Base-by-base conservation (phyloP, 768 basidiomycete genomes). In the Hygrophorus russula region DNA sequence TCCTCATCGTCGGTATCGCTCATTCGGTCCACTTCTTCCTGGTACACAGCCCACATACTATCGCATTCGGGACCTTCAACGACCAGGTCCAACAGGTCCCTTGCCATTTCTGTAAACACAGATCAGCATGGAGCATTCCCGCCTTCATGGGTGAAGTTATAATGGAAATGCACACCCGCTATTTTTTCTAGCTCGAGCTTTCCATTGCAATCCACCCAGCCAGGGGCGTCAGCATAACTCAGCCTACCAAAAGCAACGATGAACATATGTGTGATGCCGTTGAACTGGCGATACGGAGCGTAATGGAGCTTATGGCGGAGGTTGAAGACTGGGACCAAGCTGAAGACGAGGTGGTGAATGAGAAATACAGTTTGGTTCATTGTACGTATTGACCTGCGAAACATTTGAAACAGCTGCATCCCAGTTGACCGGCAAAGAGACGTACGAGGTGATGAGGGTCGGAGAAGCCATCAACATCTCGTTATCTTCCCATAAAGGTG, bases 211-310 rank as follows among this genome's bases (percentile, higher is more conserved):
- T 67, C 60, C 27, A 82, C 56, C 77, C 80, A 83, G 35, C 73
- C 67, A 12, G 81, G 80, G 9, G 73, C 64, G 36, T 77, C 78
- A 5, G 80, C 77, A 46, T 76, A 88, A 44, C 80, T 77, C 37
- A 91, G 61, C 48, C 86, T 70, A 31, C 87, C 82, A 43, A 91
- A 73, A 0, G 78, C 74, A n/a, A 87, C 77, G 20, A 79, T 74
- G 54, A 87, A 88, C 55, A 78, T 69, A 50, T 90, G 78, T 10
- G 66, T 66, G 19, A 84, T 59, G 27, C 78, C 78, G 50, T 73
- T 77, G 54, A 81, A 80, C 20, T 67, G 64, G 27, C 75, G 71
- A 37, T 63, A 61, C 10, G 71, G 63, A 12, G 77, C 73, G 33
- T 68, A 63, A 44, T 73, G 71, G 24, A 89, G 68, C 54, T 75